Evolutionary conservation across 176 grass and related monocot genomes (phyloP), one percentile per base, ranked within the genome.

Genomic region (Aegilops speltoides): DNA sequence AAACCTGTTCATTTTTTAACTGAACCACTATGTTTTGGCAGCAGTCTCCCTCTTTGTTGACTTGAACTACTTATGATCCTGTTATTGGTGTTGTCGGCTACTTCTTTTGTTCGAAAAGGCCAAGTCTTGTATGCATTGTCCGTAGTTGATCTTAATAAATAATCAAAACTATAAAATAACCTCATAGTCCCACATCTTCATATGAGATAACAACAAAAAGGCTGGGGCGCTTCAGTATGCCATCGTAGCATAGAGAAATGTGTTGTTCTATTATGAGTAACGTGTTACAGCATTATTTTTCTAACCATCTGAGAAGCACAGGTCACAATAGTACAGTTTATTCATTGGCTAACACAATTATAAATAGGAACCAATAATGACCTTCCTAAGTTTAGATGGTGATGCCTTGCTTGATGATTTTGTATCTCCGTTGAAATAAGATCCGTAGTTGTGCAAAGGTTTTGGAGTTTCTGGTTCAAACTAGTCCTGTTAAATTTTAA

Each of bases 351-450:
- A 79, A 59, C 24, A 20, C 59, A 83, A 69, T 66, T 73, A 15
- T 83, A 87, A 54, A 59, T 61, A 6, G 2, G 73, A 82, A 86
- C 45, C 38, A 67, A 46, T 74, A 37, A 59, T 73, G 11, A 10
- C 6, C 10, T 65, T 24, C 19, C 23, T 7, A 34, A 72, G 43
- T 12, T 72, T 15, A 11, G 20, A 83, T 79, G 45, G 41, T 20
- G 46, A 78, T 37, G 52, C 64, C 38, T 41, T 50, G 22, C 38
- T 77, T 52, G 28, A 37, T 84, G 16, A 64, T 79, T 73, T 48
- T 83, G 8, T 81, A 37, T 57, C 37, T 87, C 69, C 7, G 0
- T 5, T 63, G 14, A 10, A 60, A 71, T 26, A 56, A 64, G n/a
- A 73, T 45, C n/a, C 36, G 6, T 86, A 22, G 33, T 43, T 77